phyloP scores from a whole-genome alignment of 805 yeast species.

The Teunomyces kruisii region DNA sequence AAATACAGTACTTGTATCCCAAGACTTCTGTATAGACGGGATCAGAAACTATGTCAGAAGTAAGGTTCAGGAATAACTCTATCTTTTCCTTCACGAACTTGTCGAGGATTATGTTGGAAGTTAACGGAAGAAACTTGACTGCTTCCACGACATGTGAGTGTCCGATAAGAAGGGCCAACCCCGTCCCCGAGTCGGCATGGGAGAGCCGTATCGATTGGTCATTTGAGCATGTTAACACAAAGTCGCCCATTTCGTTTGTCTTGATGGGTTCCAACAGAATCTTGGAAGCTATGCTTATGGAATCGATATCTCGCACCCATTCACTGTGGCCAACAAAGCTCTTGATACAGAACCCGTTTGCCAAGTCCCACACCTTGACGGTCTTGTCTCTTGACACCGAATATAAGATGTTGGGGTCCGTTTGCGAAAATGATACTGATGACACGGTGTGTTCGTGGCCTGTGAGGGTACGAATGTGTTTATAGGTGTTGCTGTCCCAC shows the following conservation, averaged over 20 bases:
- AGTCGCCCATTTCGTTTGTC: conserved; percentile 48
- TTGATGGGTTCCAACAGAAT: conserved; percentile 12
- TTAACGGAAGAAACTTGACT: conserved; percentile 61
- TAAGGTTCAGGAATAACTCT: conserved; percentile 32
- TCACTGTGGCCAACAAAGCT: conserved; percentile 80
- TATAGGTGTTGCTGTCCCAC: conserved; percentile 62
- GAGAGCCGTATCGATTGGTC: conserved; percentile 74
- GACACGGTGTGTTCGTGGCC: conserved; percentile 92
- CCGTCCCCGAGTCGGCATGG: conserved; percentile 65
- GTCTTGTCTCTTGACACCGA: conserved; percentile 65
- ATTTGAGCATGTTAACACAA: conserved; percentile 69
- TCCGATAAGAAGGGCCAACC: conserved; percentile 65
- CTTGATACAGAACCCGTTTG: conserved; percentile 63
- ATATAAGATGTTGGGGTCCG: conserved; percentile 48
- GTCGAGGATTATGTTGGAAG: conserved; percentile 50
- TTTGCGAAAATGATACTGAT: conserved; percentile 50
- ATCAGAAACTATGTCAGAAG: conserved; percentile 28
- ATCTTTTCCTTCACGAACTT: conserved; percentile 33
- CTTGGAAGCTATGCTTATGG: conserved; percentile 17
- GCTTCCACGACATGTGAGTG: conserved; percentile 84
- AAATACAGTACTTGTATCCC: conserved; percentile 71
- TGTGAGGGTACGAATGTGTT: conserved; percentile 58
- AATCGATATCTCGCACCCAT: conserved; percentile 77
- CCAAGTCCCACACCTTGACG: conserved; percentile 64
- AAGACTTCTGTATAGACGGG: conserved; percentile 29